phyloP scores from a whole-genome alignment of 2,329 filamentous ascomycete genomes.

The Trichoderma sp. region DNA sequence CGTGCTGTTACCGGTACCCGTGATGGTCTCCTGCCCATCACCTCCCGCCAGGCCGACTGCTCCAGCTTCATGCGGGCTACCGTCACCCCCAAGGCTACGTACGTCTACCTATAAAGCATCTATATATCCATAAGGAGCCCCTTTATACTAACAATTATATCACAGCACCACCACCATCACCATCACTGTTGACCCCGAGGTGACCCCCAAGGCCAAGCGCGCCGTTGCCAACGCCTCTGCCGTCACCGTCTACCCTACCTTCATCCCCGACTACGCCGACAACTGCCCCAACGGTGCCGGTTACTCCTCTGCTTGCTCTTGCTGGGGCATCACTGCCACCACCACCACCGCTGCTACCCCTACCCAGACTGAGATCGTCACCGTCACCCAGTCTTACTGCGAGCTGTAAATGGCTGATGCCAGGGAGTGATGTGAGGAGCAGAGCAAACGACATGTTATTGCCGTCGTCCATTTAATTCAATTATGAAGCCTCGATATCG shows the following conservation, averaged over 20 bases:
- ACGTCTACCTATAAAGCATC: slow-evolving; percentile 22
- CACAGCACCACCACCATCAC: slow-evolving; percentile 38
- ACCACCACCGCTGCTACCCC: slow-evolving; percentile 39
- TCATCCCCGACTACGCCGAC: slow-evolving; percentile 41
- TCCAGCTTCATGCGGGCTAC: slow-evolving; percentile 40
- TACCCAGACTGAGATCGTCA: slow-evolving; percentile 42
- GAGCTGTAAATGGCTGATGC: slow-evolving; percentile 28
- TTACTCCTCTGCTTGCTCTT: slow-evolving; percentile 44
- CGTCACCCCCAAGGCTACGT: slow-evolving; percentile 41
- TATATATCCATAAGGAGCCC: not conserved
- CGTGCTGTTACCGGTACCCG: slow-evolving; percentile 45
- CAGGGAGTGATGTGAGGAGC: not conserved
- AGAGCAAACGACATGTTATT: not conserved
- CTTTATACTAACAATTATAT: not conserved
- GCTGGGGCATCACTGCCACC: slow-evolving; percentile 43
- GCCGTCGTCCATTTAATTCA: not conserved
- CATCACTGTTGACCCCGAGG: slow-evolving; percentile 35
- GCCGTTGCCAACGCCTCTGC: slow-evolving; percentile 32
- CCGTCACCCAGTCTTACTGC: slow-evolving; percentile 42
- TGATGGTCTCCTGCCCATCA: slow-evolving; percentile 34
- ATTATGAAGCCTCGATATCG: not conserved
- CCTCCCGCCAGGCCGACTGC: slow-evolving; percentile 40
- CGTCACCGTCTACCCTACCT: slow-evolving; percentile 33
- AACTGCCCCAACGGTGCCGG: slow-evolving; percentile 33
- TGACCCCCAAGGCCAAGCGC: slow-evolving; percentile 27